Conservation (phyloP, 345 rosid genomes). For the Populus davidiana region DNA sequence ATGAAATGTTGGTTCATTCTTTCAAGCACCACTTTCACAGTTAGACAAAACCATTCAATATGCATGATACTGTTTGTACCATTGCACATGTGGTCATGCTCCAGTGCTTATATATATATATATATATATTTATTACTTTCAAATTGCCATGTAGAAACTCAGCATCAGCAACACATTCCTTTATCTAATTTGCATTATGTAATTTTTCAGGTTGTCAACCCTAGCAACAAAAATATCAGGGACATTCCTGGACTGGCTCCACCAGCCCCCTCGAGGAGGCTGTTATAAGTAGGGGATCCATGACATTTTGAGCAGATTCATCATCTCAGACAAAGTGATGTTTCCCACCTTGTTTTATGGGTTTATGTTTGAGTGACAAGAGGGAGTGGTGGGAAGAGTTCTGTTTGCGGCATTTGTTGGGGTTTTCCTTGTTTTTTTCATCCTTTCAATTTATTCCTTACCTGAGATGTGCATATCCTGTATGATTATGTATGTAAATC, state of each 20-base stretch:
- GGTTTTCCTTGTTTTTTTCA: slow-evolving; percentile 1
- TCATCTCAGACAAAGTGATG: slow-evolving; percentile 1
- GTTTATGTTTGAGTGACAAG: neutral
- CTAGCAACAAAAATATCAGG: slow-evolving; percentile 81
- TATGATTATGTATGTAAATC: slow-evolving; percentile 38
- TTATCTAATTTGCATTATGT: slow-evolving; percentile 14
- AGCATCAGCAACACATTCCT: neutral
- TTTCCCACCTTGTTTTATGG: slow-evolving; percentile 4
- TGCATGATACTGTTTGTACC: neutral
- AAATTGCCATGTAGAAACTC: neutral
- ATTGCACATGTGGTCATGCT: neutral
- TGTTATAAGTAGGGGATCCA: slow-evolving; percentile 47
- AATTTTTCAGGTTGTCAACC: slow-evolving; percentile 71
- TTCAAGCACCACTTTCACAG: neutral
- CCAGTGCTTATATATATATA: neutral
- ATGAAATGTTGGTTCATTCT: neutral
- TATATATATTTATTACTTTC: neutral
- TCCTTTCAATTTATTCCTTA: slow-evolving; percentile 19
- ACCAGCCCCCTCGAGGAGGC: slow-evolving; percentile 88
- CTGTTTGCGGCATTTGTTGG: slow-evolving; percentile 16
- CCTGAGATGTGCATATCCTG: slow-evolving; percentile 40
- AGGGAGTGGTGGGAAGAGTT: slow-evolving; percentile 15
- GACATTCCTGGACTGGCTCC: slow-evolving; percentile 99
- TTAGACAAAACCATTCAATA: neutral
- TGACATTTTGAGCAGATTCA: slow-evolving; percentile 31